A percentile compares a stretch with the other conserved stretches of the same genome.
These are phyloP conservation scores for Copromyces sp. DNA, from an alignment of 495 filamentous ascomycete species.

Conservation along the genomic window DNA sequence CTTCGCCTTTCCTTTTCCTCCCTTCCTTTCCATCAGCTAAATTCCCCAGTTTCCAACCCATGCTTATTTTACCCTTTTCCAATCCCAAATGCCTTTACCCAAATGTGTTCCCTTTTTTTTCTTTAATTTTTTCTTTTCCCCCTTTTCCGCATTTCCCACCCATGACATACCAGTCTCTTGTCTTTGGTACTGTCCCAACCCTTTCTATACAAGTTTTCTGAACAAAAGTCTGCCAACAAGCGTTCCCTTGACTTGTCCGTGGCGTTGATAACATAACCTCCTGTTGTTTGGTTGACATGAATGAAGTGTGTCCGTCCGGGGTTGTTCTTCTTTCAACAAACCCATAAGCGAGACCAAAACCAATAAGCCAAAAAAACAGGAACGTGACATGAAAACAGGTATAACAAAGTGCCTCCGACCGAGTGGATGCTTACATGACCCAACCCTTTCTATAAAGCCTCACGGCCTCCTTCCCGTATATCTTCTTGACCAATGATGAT, in stretches of 20 bases:
- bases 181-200: not conserved
- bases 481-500: not conserved
- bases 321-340: not conserved
- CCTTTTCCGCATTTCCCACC: not conserved
- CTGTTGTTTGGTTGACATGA: not conserved
- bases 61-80: not conserved
- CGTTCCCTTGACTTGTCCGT: not conserved
- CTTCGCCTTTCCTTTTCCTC: not conserved
- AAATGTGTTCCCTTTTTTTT: not conserved
- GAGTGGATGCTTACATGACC: slow-evolving; percentile 1
- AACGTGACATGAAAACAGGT: not conserved
- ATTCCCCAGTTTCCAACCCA: not conserved
- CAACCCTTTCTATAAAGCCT: not conserved
- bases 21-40: not conserved
- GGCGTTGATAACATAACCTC: not conserved
- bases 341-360: not conserved
- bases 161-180: not conserved
- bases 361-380: no score
- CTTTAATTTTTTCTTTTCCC: not conserved
- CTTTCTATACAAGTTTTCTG: no score
- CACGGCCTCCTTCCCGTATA: not conserved
- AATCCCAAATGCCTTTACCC: not conserved
- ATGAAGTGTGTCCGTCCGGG: not conserved
- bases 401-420: slow-evolving; percentile 3
- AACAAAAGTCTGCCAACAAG: not conserved